Base-by-base conservation (phyloP, 78 protist species). In the Dictyostelium brefeldianum region DNA sequence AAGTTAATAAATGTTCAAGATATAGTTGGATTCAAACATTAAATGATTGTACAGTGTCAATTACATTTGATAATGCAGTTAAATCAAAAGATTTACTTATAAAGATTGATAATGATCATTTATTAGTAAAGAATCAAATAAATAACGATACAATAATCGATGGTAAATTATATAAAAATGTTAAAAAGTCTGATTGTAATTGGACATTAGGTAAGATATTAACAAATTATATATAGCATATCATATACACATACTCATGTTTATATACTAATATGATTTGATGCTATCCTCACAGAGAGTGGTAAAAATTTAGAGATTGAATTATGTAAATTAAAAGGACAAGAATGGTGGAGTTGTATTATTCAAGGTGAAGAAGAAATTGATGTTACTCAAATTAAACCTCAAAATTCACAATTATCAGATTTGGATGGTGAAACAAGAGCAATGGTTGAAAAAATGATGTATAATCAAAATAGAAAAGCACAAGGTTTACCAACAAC, bases 401-500 rank as follows among this genome's bases (percentile, higher is more conserved):
- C 91, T 17, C 81, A 84, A 71, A 84, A 84, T 47, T 74, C 91
- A 22, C 10, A 20, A 18, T 47, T 84, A 22, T 74, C 81, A 17
- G 91, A 84, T 84, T 47, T 84, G 27, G 91, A 84, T 57, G 91
- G 91, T 59, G 91, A 84, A 48, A 84, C 91, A 9, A 84, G 82
- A 74, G 43, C 79, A 71, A 84, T 84, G 91, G 91, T 84, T 25
- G 91, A 84, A 36, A 84, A 84, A 25, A 84, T 84, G 91, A 74
- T 84, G 73, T 89, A 53, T 71, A 51, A 89, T 48, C 94, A 89
- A 80, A 27, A 59, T 50, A 83, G 80, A 71, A 89, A 89, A 25
- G 83, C 94, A 7, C 64, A 29, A 25, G 85, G 85, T 64, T 20
- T 78, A 54, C 94, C 94, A 80, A 89, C 94, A 36, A 71, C 83